Evolutionary conservation across 768 basidiomycete species (phyloP), one percentile per base, ranked within the genome.

Genomic region (Leccinellum luteum): DNA sequence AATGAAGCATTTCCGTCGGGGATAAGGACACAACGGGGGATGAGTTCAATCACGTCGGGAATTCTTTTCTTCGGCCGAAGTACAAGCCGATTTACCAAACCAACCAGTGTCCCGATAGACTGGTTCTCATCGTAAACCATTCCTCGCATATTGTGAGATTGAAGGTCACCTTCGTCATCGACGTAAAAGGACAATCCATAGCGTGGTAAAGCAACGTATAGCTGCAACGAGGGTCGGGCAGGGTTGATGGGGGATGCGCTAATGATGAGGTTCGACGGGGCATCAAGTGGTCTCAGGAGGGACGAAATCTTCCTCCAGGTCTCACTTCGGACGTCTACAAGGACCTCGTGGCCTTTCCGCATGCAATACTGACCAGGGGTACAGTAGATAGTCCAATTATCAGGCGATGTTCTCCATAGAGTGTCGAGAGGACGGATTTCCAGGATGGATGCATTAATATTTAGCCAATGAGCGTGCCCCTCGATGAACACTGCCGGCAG

Each of bases 91-190:
- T 66, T 73, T n/a, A 32, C 23, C n/a, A 83, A 58, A 6, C 81
- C 82, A 43, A 79, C 69, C 60, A 83, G 63, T 0, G 78, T 75
- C 3, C 78, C 78, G 2, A 64, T 62, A 0, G 69, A 78, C 55
- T 81, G 81, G 32, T 66, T 52, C 2, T 48, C 1, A 44, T 79
- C 77, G 4, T 81, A 66, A 15, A 77, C 62, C 70, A 78, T 79
- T 23, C 65, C 70, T 3, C 72, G 71, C 28, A 79, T 64, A 50
- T 78, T 74, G 7, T 56, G 65, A 30, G 74, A 79, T 50, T 79
- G 72, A 21, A 81, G 60, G 19, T 66, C 60, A 8, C 65, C 60
- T 3, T 62, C 63, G 4, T 64, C 48, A 43, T 73, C 68, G 25
- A 78, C 27, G 44, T 70, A 71, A 49, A 82, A 81, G 1, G 71